These are phyloP conservation scores for Claviceps pazoutovae DNA, from an alignment of 2,329 filamentous ascomycete species.

Conservation along the genomic window DNA sequence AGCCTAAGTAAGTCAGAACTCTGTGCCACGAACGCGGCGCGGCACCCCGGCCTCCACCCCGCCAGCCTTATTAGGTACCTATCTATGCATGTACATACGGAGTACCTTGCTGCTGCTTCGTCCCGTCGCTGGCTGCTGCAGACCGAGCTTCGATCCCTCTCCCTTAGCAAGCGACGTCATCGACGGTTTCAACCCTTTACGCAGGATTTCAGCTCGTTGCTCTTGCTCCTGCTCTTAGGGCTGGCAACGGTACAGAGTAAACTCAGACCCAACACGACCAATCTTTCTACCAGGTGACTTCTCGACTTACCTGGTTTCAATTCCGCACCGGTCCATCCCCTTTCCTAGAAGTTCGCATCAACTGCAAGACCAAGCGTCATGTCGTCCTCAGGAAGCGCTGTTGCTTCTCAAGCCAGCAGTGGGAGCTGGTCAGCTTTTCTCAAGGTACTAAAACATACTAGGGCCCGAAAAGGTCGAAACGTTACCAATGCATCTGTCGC, in stretches of 20 bases:
- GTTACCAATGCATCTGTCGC: neutral
- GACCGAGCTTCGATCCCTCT: neutral
- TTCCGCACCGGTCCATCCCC: neutral
- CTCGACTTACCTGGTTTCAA: neutral
- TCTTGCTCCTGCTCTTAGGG: neutral
- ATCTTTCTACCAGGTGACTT: neutral
- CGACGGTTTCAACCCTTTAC: neutral
- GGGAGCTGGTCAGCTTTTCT: conserved; percentile 39
- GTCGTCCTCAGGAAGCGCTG: conserved; percentile 15
- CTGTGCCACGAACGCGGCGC: too few relatives aligned
- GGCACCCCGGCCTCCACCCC: too few relatives aligned
- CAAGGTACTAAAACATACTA: conserved; percentile 25
- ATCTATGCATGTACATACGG: too few relatives aligned
- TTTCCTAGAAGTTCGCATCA: neutral
- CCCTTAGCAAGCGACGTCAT: conserved; percentile 1
- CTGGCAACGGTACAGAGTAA: neutral
- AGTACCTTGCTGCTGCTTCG: neutral
- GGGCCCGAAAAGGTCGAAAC: neutral
- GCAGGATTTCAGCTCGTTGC: neutral
- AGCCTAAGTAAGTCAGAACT: too few relatives aligned
- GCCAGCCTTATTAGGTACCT: too few relatives aligned
- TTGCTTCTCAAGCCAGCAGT: conserved; percentile 24
- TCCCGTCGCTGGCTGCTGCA: neutral
- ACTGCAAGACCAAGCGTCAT: conserved; percentile 11
- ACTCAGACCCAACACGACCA: neutral